Base-by-base conservation (phyloP, 371 early-diverging fungal species). In the Actinomortierella ambigua region DNA sequence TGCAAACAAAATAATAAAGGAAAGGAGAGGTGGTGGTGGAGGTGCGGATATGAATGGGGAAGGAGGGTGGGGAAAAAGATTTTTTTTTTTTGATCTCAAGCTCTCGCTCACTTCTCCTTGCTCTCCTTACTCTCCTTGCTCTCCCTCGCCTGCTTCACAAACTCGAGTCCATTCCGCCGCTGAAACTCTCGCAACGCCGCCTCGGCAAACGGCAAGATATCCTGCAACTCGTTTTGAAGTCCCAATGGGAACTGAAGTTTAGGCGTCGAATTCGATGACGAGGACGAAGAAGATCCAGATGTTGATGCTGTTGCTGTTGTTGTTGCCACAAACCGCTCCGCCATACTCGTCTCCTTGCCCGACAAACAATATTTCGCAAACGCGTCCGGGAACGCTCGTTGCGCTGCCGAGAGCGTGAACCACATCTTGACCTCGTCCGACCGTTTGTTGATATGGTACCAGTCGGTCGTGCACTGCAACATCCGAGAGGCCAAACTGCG, bases 391-490 rank as follows among this genome's bases (percentile, higher is more conserved):
- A 70, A 70, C 46, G 60, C 53, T 40, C 39, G 14, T 9, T 59
- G 70, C 14, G 70, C 70, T 47, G 61, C 52, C 22, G 64, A 65
- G 1, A 65, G 57, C 2, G 65, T 65, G 22, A 70, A 18, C 70
- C 65, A 70, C 20, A 26, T 14, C 27, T 57, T 57, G 18, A 57
- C 57, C 9, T 70, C 71, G 15, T 70, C 71, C 55, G 58, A 43
- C 1, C 71, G 71, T 34, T 70, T 70, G 44, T 70, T 62, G 26
- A 70, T 70, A 46, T 70, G 71, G 3, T 57, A 49, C 71, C 71
- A 70, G 28, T 70, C 71, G 13, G 65, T 62, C 28, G 61, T 51
- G 24, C 61, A 65, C 28, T 70, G 65, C 23, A 70, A 47, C 65
- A 70, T 58, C 3, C 71, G 61, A 13, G 47, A 29, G 0, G 65